Percentiles rank a stretch among this genome's conserved stretches.
phyloP scores from a whole-genome alignment of 192 early-diverging fungal genomes.

The Podila epigama region DNA sequence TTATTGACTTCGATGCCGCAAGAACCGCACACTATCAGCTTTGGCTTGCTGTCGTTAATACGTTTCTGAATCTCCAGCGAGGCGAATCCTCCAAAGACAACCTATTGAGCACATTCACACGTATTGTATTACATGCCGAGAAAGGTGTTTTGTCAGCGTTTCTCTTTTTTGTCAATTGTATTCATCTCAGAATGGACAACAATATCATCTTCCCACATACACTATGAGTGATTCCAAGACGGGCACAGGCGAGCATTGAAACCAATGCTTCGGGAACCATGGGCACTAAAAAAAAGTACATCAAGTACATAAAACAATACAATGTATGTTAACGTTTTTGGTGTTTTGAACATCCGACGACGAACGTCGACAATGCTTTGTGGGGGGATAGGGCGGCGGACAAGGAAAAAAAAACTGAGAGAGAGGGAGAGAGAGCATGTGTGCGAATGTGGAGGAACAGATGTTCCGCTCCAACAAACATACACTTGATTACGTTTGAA shows the following conservation, averaged over 20 bases:
- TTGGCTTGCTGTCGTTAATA: constrained; percentile 80
- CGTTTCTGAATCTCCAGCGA: constrained; percentile 82
- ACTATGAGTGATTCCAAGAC: constrained; percentile 83
- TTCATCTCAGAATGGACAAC: background rate
- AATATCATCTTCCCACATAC: constrained; percentile 53
- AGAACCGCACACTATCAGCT: constrained; percentile 76
- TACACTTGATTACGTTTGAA: background rate
- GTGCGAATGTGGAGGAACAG: too few relatives aligned
- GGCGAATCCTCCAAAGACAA: constrained; percentile 69
- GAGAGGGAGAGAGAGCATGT: background rate
- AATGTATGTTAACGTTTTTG: too few relatives aligned
- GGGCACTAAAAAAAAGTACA: constrained; percentile 43
- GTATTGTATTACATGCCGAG: too few relatives aligned
- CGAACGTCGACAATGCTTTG: too few relatives aligned
- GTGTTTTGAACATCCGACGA: too few relatives aligned
- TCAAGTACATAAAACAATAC: too few relatives aligned
- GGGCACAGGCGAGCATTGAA: constrained; percentile 86
- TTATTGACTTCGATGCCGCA: constrained; percentile 83
- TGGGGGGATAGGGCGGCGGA: too few relatives aligned
- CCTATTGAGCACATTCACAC: constrained; percentile 14
- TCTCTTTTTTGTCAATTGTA: too few relatives aligned
- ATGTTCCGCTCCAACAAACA: background rate
- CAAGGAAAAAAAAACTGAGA: background rate
- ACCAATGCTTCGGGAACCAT: constrained; percentile 84
- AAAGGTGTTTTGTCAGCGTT: too few relatives aligned